A percentile compares a stretch with the other conserved stretches of the same genome.
Conservation (phyloP, 2,329 filamentous ascomycete genomes). For the Fusarium equiseti region DNA sequence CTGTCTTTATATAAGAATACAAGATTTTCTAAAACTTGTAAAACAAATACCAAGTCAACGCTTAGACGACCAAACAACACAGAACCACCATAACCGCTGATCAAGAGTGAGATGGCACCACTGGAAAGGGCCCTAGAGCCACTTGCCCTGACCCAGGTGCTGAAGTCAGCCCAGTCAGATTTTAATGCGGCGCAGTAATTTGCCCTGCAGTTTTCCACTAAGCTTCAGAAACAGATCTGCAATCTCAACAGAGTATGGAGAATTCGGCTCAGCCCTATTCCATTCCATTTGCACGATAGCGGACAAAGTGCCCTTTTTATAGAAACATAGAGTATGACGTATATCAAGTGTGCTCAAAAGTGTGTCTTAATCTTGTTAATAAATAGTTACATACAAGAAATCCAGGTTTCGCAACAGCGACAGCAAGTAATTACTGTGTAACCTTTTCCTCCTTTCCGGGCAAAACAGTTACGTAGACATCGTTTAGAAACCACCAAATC, state of each 20-base stretch:
- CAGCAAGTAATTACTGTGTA: neutral
- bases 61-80: neutral
- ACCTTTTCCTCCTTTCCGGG: too few relatives aligned
- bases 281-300: too few relatives aligned
- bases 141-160: neutral
- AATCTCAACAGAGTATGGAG: neutral
- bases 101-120: neutral
- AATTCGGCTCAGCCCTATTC: neutral
- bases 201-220: neutral
- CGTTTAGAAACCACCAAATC: conserved; percentile 11
- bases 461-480: neutral
- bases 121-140: neutral
- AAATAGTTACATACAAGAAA: conserved; percentile 8
- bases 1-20: neutral
- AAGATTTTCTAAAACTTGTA: neutral
- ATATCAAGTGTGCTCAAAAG: neutral
- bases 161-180: neutral
- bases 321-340: neutral
- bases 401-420: neutral
- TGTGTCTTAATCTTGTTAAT: neutral
- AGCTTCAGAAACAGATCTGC: neutral
- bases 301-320: too few relatives aligned
- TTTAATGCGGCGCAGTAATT: neutral
- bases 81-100: neutral
- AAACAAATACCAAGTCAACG: neutral